Evolutionary conservation across 1,284 basidiomycete genomes (phyloP), one percentile per base, ranked within the genome.

Genomic region (Apiotrichum domesticum): DNA sequence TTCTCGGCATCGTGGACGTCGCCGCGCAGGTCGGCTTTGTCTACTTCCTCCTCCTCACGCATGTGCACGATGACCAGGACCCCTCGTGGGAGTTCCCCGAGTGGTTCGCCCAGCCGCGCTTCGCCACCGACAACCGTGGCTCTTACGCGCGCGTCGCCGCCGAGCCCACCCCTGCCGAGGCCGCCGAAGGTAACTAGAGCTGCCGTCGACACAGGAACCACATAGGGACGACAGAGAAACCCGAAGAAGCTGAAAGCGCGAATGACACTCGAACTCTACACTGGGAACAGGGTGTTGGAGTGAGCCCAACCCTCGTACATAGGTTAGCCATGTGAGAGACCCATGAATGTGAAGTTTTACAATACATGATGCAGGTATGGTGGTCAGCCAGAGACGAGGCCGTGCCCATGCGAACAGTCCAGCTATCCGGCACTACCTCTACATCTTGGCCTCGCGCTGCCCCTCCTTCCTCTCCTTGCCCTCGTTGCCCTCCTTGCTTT

Each of bases 1-100:
- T 65, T 9, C 71, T 68, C 47, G 74, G 69, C 55, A 58, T 76
- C 4, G 63, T 75, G 13, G 75, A 77, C 50, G 66, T 73, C 44
- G 56, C 66, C 45, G 63, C 69, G 55, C 70, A 71, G 61, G 51
- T 76, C 57, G 73, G 71, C 51, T 75, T 75, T 63, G 66, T 66
- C 51, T 71, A 65, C 67, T 60, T 75, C 56, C 63, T 76, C 33
- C 66, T 77, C 51, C 49, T 71, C 51, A 57, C 70, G 35, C 72
- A 76, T 65, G 63, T 66, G 5, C 71, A 74, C 59, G 70, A 70
- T 47, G 52, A 48, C 32, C 72, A 76, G 56, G 69, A 66, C 43
- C 68, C 71, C 56, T 64, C 64, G 21, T 72, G 63, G 56, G 63
- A 61, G 48, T 59, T 76, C 46, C 73, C 74, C 51, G 68, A 69